Evolutionary conservation across 2,329 filamentous ascomycete genomes (phyloP).

Genomic region (Mariannaea elegans): DNA sequence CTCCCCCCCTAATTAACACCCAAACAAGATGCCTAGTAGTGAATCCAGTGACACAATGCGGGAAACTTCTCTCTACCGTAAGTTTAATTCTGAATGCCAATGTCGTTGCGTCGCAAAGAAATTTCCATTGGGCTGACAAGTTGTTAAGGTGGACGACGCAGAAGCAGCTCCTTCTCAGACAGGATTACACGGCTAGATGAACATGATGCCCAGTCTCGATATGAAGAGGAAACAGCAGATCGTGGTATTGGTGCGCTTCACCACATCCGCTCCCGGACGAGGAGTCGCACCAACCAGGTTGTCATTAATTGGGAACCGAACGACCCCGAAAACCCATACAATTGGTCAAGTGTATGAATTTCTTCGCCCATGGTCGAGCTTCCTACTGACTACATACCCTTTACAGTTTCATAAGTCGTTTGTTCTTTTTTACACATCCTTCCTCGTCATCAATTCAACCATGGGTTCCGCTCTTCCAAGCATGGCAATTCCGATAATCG

Average conservation of each 20-base stretch:
- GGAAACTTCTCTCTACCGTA: slow-evolving; percentile 38
- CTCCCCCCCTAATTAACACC: slow-evolving; percentile 1
- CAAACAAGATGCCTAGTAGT: slow-evolving; percentile 35
- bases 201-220: slow-evolving; percentile 52
- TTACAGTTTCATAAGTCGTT: slow-evolving; percentile 61
- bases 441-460: slow-evolving; percentile 73
- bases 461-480: slow-evolving; percentile 72
- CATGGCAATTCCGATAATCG: slow-evolving; percentile 68
- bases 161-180: slow-evolving; percentile 36
- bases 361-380: neutral
- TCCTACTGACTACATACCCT: neutral
- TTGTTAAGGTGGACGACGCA: slow-evolving; percentile 34
- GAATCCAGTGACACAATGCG: slow-evolving; percentile 41
- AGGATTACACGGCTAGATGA: slow-evolving; percentile 44
- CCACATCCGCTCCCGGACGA: slow-evolving; percentile 46
- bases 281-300: slow-evolving; percentile 43
- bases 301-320: slow-evolving; percentile 57
- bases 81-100: slow-evolving; percentile 22
- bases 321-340: slow-evolving; percentile 63
- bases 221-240: slow-evolving; percentile 53
- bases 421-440: slow-evolving; percentile 64
- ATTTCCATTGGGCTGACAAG: slow-evolving; percentile 24
- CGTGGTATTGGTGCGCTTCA: slow-evolving; percentile 45
- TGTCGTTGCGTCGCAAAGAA: neutral
- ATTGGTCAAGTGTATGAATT: slow-evolving; percentile 54